A percentile compares a stretch with the other conserved stretches of the same genome.
phyloP scores from a whole-genome alignment of 208 protist genomes.

The Entamoeba dispar region DNA sequence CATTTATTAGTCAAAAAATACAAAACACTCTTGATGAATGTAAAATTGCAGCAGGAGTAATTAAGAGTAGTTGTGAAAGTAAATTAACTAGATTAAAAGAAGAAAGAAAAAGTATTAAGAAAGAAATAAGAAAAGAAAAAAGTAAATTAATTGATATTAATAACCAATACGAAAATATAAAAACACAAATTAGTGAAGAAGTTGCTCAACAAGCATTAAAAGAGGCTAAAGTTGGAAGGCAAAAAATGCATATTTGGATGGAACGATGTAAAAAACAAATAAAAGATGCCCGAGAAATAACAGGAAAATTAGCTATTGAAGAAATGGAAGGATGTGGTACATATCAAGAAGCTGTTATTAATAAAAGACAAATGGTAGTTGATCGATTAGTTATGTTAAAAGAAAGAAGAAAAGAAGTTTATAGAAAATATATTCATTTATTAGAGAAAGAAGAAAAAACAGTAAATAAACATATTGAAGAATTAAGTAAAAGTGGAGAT shows the following conservation, averaged over 20 bases:
- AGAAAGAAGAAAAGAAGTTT: not conserved
- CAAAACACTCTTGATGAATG: not conserved
- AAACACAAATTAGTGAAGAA: not conserved
- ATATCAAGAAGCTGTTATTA: not conserved
- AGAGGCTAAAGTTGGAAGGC: not conserved
- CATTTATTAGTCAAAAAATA: not conserved
- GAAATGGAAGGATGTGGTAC: not conserved
- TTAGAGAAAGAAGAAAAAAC: not conserved
- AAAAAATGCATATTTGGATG: not conserved
- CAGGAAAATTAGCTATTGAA: not conserved
- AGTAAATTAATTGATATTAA: not conserved
- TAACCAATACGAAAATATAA: not conserved
- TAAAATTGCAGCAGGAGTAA: not conserved
- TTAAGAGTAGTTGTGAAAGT: not conserved
- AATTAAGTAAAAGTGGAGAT: not conserved
- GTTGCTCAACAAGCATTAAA: not conserved
- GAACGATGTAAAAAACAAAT: not conserved
- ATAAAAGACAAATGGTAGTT: not conserved
- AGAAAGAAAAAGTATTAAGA: not conserved
- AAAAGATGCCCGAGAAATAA: not conserved
- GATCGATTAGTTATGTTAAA: not conserved
- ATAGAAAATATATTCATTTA: not conserved
- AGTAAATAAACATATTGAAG: not conserved
- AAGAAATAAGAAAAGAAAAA: not conserved
- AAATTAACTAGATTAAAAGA: not conserved